Evolutionary conservation across 148 eudicot genomes (phyloP).

Genomic region (Rhododendron mucronatum): DNA sequence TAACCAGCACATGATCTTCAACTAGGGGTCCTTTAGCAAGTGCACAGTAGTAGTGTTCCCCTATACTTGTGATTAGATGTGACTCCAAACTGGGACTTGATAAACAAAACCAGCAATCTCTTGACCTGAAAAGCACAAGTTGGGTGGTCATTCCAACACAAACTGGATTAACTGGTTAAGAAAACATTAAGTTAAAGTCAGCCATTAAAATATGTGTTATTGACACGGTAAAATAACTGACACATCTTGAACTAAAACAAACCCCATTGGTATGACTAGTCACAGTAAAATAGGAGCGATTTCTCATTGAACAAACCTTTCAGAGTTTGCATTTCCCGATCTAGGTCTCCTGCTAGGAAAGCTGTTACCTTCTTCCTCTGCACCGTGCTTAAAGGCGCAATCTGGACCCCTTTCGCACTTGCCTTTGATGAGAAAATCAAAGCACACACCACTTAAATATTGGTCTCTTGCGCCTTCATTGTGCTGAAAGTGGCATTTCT

Average conservation of each 20-base stretch:
- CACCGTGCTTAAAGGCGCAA: conserved; percentile 73
- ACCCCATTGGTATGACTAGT: neutral
- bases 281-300: neutral
- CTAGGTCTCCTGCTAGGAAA: conserved; percentile 38
- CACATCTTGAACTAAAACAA: conserved; percentile 8
- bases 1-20: conserved; percentile 72
- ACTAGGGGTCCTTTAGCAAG: conserved; percentile 90
- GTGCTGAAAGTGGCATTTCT: conserved; percentile 76
- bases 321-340: conserved; percentile 36
- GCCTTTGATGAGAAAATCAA: conserved; percentile 90
- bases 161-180: neutral
- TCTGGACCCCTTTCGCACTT: conserved; percentile 92
- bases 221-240: neutral
- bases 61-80: conserved; percentile 75
- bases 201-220: neutral
- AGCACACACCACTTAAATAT: conserved; percentile 78
- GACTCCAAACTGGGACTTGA: conserved; percentile 83
- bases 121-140: conserved; percentile 48
- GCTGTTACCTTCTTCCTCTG: conserved; percentile 58
- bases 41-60: conserved; percentile 78
- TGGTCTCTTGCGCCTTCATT: conserved; percentile 83
- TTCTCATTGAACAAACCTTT: conserved; percentile 40
- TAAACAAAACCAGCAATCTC: conserved; percentile 97
- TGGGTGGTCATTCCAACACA: neutral
- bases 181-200: neutral